Conservation (phyloP, 495 filamentous ascomycete genomes). For the Aspergillus bridgeri region DNA sequence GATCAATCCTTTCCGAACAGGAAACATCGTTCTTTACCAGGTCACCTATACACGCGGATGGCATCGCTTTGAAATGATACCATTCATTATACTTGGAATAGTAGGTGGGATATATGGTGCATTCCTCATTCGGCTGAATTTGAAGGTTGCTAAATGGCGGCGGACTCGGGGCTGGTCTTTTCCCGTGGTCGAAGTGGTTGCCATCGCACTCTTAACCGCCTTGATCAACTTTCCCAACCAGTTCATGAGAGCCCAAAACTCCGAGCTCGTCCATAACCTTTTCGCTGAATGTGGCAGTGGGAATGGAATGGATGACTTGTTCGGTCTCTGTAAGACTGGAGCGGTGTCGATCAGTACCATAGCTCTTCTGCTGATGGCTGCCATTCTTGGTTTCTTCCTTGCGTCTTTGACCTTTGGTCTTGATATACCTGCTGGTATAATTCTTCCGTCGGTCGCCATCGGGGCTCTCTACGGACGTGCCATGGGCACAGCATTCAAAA, state of each 20-base stretch:
- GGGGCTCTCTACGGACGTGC: slow-evolving; percentile 91
- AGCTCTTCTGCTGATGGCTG: slow-evolving; percentile 72
- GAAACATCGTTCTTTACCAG: slow-evolving; percentile 95
- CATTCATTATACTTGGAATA: slow-evolving; percentile 83
- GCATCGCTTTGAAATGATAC: slow-evolving; percentile 93
- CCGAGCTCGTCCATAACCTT: slow-evolving; percentile 85
- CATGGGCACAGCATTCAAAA: slow-evolving; percentile 81
- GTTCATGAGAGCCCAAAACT: slow-evolving; percentile 90
- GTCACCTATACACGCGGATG: slow-evolving; percentile 89
- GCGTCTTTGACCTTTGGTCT: slow-evolving; percentile 90
- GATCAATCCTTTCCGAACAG: slow-evolving; percentile 90
- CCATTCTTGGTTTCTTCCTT: slow-evolving; percentile 78
- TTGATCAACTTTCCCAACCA: slow-evolving; percentile 91
- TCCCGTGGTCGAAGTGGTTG: slow-evolving; percentile 72
- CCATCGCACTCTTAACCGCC: slow-evolving; percentile 74
- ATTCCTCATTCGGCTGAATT: slow-evolving; percentile 91
- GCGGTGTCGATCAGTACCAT: slow-evolving; percentile 68
- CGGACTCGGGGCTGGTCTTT: slow-evolving; percentile 52
- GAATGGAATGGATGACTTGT: slow-evolving; percentile 62
- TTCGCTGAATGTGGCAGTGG: slow-evolving; percentile 85
- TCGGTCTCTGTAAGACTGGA: slow-evolving; percentile 83
- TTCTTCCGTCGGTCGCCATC: slow-evolving; percentile 95
- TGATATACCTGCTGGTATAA: slow-evolving; percentile 95
- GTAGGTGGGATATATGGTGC: slow-evolving; percentile 90
- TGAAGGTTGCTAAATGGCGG: slow-evolving; percentile 80